Evolutionary conservation across 352 stramenopile species (phyloP), one percentile per base, ranked within the genome.

Genomic region (Bremia lactucae): DNA sequence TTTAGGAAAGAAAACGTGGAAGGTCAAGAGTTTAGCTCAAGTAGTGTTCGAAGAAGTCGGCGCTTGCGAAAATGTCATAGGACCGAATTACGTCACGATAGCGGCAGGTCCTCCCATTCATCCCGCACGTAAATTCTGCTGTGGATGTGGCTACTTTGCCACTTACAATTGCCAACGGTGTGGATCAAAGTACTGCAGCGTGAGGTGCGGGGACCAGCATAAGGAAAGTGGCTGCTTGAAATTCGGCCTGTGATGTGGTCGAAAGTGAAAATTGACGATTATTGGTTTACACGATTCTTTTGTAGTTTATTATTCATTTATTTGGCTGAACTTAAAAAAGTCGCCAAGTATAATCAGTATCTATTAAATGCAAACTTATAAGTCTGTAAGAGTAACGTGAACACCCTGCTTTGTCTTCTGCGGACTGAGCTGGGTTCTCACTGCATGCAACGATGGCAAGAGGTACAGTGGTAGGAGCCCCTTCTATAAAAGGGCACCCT

Each of bases 171-270:
- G 84, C 50, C 61, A 60, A 16, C 69, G 83, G 25, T 65, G 56
- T 54, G 51, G 56, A 48, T 65, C 51, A 13, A 65, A 42, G 31
- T 95, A 77, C 54, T 95, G 84, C 44, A 72, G 77, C 55, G 60
- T 86, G 36, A 63, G 71, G 34, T 95, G 84, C 62, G 75, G 68
- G 22, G 79, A 94, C 38, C 74, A 89, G 23, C 83, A 95, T 50
- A 90, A 93, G 51, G 82, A 95, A 50, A 94, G 74, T 37, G 69
- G 84, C 16, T 95, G 84, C 45, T 67, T 95, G 38, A 95, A 95
- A 59, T 95, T 95, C 38, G 75, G 76, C 0, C 44, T 87, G 15
- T 87, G 50, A 65, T n/a, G 19, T 29, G 24, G 6, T 29, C 24
- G n/a, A n/a, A n/a, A n/a, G n/a, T n/a, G n/a, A n/a, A n/a, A n/a